Evolutionary conservation across 1,284 basidiomycete species (phyloP), one percentile per base, ranked within the genome.

Genomic region (Amylostereum areolatum): DNA sequence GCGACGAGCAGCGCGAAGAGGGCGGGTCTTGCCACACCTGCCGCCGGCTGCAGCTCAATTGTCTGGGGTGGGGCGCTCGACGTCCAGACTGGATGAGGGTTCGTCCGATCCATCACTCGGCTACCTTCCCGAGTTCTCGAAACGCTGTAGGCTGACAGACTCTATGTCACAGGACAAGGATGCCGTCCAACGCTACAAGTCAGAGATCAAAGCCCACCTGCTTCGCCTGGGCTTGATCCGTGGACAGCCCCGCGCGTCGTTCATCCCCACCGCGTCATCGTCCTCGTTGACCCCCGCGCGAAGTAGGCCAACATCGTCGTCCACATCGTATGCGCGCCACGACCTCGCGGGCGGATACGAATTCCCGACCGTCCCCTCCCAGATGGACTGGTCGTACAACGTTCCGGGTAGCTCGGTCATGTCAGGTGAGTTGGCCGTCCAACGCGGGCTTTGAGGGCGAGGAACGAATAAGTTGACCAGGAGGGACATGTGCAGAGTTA

Each of bases 11-110:
- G 59, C 79, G 83, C 56, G 81, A 86, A 61, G 56, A 54, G 10
- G 81, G 78, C 54, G 78, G 85, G 62, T 83, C 86, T 3, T 90
- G 87, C 66, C 76, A 80, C 58, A 90, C 87, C 0, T 90, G 87
- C 62, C 76, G 78, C 55, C 83, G 87, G 37, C 72, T 90, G 25
- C 80, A 79, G 48, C 85, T 90, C 59, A 74, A 84, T 43, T 90
- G 87, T 65, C 72, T 90, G 3, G 88, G 87, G 18, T 90, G 87
- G 87, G 88, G 87, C 5, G 71, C 81, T 11, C 84, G 78, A 61
- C 77, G 87, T 47, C 88, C 86, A 18, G 86, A 89, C 52, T 89
- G 86, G 87, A 88, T 89, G 86, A 69, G 85, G 56, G 87, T 89
- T 58, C 67, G 85, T 75, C 46, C 35, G 10, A 34, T 29, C 33